These are phyloP conservation scores for Sporothrix variecibatus DNA, from an alignment of 2,329 filamentous ascomycete species.

Conservation along the genomic window DNA sequence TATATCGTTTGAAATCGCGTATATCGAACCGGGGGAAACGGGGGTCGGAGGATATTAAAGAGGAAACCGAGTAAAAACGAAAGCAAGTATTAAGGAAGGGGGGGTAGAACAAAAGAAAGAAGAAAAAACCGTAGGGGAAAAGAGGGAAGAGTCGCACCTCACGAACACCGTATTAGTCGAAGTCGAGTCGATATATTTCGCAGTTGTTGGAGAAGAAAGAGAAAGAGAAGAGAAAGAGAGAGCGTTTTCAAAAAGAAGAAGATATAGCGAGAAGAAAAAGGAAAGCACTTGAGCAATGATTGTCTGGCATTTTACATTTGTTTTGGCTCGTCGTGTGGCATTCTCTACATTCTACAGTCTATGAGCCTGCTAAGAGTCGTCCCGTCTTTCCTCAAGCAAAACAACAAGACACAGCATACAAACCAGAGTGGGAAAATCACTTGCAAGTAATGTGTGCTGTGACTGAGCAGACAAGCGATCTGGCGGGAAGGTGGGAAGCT, in stretches of 20 bases:
- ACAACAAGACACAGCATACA: neutral
- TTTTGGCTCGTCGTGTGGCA: constrained; percentile 9
- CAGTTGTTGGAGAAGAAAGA: constrained; percentile 47
- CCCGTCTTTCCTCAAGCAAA: neutral
- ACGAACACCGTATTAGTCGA: constrained; percentile 48
- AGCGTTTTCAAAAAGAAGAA: constrained; percentile 35
- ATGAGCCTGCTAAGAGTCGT: constrained; percentile 6
- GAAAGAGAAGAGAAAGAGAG: constrained; percentile 23
- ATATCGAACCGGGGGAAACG: constrained; percentile 4
- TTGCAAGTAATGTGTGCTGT: neutral
- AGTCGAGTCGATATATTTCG: constrained; percentile 47
- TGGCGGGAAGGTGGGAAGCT: neutral
- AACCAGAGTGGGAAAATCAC: neutral
- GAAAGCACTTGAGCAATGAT: neutral
- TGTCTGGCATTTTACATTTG: neutral
- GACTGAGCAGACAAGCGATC: constrained; percentile 1
- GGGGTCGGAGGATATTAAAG: constrained; percentile 5
- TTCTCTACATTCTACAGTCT: neutral
- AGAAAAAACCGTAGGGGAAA: constrained; percentile 18
- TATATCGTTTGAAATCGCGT: constrained; percentile 19
- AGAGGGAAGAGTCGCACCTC: constrained; percentile 36
- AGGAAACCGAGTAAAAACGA: constrained; percentile 9
- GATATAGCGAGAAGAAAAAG: neutral
- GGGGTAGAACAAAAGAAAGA: constrained; percentile 22
- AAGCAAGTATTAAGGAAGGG: constrained; percentile 16